Conservation (phyloP, 305 asterid genomes). For the Lippia alba region DNA sequence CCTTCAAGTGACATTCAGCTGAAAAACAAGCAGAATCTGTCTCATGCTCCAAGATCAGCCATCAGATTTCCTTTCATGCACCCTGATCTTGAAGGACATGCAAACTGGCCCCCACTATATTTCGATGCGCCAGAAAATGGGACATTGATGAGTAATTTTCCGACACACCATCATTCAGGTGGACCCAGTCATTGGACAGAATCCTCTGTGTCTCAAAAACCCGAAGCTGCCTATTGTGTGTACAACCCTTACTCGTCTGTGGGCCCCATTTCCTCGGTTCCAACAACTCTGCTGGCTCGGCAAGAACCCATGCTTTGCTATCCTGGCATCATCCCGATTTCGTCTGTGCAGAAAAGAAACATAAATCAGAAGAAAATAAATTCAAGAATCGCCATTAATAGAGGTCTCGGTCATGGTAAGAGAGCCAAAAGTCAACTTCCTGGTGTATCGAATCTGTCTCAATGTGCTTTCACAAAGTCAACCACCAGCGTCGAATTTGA, state of each 20-base stretch:
- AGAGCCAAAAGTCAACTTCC: slow-evolving; percentile 43
- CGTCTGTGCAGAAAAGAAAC: slow-evolving; percentile 31
- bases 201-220: slow-evolving; percentile 33
- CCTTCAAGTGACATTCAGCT: slow-evolving; percentile 39
- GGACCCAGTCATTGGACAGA: slow-evolving; percentile 35
- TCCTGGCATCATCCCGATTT: slow-evolving; percentile 32
- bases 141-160: slow-evolving; percentile 29
- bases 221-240: slow-evolving; percentile 28
- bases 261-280: slow-evolving; percentile 17
- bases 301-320: slow-evolving; percentile 34
- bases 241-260: slow-evolving; percentile 26
- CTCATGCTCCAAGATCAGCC: slow-evolving; percentile 33
- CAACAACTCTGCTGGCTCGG: slow-evolving; percentile 27
- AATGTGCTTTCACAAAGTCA: slow-evolving; percentile 23
- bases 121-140: slow-evolving; percentile 38
- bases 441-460: slow-evolving; percentile 34
- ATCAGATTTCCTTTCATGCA: slow-evolving; percentile 49
- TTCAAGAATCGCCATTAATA: slow-evolving; percentile 36
- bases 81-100: slow-evolving; percentile 39
- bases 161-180: slow-evolving; percentile 36
- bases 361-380: slow-evolving; percentile 29
- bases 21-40: slow-evolving; percentile 38
- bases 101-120: slow-evolving; percentile 36
- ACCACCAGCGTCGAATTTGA: slow-evolving; percentile 30
- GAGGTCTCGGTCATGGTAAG: slow-evolving; percentile 40